Base-by-base conservation (phyloP, 108 stramenopile genomes). In the Skeletonema tropicum region DNA sequence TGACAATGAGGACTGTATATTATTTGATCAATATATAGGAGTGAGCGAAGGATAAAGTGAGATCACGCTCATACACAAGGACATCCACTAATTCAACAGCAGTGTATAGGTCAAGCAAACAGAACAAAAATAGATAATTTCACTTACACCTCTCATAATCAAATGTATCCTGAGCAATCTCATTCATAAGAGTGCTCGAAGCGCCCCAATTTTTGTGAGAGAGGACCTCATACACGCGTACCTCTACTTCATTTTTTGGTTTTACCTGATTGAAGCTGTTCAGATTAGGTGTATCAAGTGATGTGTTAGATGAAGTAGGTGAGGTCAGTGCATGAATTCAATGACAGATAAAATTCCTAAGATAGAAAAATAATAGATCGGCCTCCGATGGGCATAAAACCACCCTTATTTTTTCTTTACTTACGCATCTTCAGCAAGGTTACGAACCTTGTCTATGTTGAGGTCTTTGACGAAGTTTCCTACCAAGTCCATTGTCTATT, bases 141-240 rank as follows among this genome's bases (percentile, higher is more conserved):
- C 42, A 70, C 83, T 85, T 58, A 84, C 87, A 95, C 48, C 86
- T 82, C 42, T 98, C 95, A 45, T 91, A 91, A 73, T 97, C 97
- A 68, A 86, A 97, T 8, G 96, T 94, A 74, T 99, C 98, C 36
- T 86, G 83, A 9, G 97, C 94, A 77, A 99, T 93, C 60, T 98
- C 92, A 79, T 97, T 97, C 87, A 99, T 90, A 29, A 97, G 58
- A n/a, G 97, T 96, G 66, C 90, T 89, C 17, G 97, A 97, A 13
- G 97, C 88, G 4, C 98, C 98, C 97, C 97, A 99, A 77, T 99
- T 99, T 80, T 99, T 98, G 82, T 98, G 97, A 15, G 97, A 97
- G 38, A 99, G 85, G 8, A 95, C 97, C 71, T 98, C 98, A 87
- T 97, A 97, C 36, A 99, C 95, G 26, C 93, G 88, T 46, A 91